Conservation (phyloP, 352 stramenopile species). For the Bremia lactucae region DNA sequence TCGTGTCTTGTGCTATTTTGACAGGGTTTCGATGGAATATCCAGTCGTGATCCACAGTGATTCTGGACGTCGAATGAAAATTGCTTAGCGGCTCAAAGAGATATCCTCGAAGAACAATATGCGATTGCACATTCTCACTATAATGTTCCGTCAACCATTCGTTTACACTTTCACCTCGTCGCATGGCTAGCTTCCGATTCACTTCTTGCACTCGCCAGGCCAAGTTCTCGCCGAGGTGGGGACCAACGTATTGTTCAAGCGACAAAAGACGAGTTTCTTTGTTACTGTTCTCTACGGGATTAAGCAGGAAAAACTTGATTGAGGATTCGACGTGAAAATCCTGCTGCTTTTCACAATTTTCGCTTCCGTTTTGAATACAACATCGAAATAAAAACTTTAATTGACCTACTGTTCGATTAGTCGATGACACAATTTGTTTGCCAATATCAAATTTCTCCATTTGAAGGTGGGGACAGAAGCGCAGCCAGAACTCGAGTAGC, state of each 20-base stretch:
- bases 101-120: constrained; percentile 51
- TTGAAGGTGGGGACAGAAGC: constrained; percentile 32
- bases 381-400: constrained; percentile 69
- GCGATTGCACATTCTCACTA: constrained; percentile 37
- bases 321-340: constrained; percentile 69
- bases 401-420: constrained; percentile 55
- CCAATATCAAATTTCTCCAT: constrained; percentile 36
- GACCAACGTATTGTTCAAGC: constrained; percentile 60
- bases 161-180: constrained; percentile 37
- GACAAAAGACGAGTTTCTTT: constrained; percentile 6
- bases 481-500: constrained; percentile 61
- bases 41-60: constrained; percentile 37
- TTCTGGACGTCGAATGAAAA: constrained; percentile 36
- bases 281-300: constrained; percentile 16
- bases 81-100: constrained; percentile 51
- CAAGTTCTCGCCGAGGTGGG: constrained; percentile 62
- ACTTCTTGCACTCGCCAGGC: constrained; percentile 64
- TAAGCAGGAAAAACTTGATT: constrained; percentile 72
- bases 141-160: constrained; percentile 41
- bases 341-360: constrained; percentile 1
- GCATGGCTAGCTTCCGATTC: constrained; percentile 51
- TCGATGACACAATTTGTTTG: constrained; percentile 54
- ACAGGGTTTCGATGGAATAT: constrained; percentile 25
- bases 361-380: constrained; percentile 6
- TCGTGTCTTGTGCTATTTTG: neutral